Evolutionary conservation across 2,329 filamentous ascomycete species (phyloP).

Genomic region (Epichloe gansuensis): DNA sequence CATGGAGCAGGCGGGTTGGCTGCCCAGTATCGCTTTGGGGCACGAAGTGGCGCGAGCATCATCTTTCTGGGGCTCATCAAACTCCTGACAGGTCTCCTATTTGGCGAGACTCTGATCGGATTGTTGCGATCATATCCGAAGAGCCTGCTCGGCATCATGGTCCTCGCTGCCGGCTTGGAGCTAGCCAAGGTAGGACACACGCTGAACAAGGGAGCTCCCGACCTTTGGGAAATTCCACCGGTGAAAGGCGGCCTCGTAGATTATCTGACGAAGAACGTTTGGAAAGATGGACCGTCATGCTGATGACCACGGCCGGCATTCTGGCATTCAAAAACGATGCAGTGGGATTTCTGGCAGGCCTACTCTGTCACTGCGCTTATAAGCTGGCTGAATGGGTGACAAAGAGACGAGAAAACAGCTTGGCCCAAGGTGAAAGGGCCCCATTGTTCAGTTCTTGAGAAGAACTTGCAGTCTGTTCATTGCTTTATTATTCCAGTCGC

Average conservation of each 20-base stretch:
- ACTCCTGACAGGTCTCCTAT: slow-evolving; percentile 60
- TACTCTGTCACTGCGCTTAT: slow-evolving; percentile 67
- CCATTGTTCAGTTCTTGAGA: slow-evolving; percentile 17
- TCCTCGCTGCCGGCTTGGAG: slow-evolving; percentile 80
- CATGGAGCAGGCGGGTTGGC: slow-evolving; percentile 87
- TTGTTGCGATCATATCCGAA: slow-evolving; percentile 63
- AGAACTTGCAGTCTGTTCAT: neutral
- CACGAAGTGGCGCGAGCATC: slow-evolving; percentile 73
- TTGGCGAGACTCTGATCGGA: slow-evolving; percentile 61
- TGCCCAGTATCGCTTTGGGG: slow-evolving; percentile 83
- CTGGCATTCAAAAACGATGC: slow-evolving; percentile 85
- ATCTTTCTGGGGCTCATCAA: slow-evolving; percentile 70
- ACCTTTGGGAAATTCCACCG: slow-evolving; percentile 45
- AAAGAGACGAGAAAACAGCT: slow-evolving; percentile 20
- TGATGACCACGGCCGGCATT: slow-evolving; percentile 71
- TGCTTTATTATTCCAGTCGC: neutral
- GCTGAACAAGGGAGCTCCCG: slow-evolving; percentile 58
- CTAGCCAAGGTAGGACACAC: slow-evolving; percentile 75
- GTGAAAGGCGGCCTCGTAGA: slow-evolving; percentile 36
- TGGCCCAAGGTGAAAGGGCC: slow-evolving; percentile 13
- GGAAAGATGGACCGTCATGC: slow-evolving; percentile 79
- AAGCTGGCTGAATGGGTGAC: slow-evolving; percentile 30
- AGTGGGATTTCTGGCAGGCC: slow-evolving; percentile 71
- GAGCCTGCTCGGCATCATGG: slow-evolving; percentile 72
- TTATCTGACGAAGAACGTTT: slow-evolving; percentile 56